Evolutionary conservation across 1,284 basidiomycete genomes (phyloP), one percentile per base, ranked within the genome.

Genomic region (Kwoniella shivajii): DNA sequence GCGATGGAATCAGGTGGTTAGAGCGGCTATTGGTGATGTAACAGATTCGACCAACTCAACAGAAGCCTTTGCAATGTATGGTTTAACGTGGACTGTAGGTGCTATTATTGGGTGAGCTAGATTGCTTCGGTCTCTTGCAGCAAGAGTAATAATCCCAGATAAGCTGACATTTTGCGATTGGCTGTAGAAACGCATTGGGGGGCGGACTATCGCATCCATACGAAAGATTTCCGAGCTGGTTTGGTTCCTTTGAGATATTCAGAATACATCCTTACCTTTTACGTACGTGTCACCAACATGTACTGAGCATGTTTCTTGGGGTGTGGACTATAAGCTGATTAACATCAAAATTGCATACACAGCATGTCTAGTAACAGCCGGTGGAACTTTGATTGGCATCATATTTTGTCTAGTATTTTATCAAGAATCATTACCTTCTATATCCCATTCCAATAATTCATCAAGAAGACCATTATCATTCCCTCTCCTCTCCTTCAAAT

Each of bases 251-350:
- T 16, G 57, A 68, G 31, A 60, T 80, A 1, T 69, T 82, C 42
- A 54, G 65, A 50, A 50, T 64, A 39, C 75, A 80, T 56, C 81
- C 81, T 0, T 82, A 79, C 56, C 64, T 81, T 34, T 67, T 82
- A 0, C 80, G 70, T 71, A 37, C 50, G 71, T 64, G 30, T 14
- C n/a, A n/a, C n/a, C 43, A 13, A 24, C 26, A 1, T n/a, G 24
- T 16, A 11, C 36, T 38, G 14, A 16, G n/a, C 24, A 6, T 24
- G 9, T 29, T 20, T 29, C 24, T 33, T 26, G n/a, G n/a, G n/a
- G n/a, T n/a, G n/a, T n/a, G n/a, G n/a, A n/a, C n/a, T n/a, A n/a
- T n/a, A n/a, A n/a, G 3, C 27, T 36, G 24, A 34, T 31, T 18
- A n/a, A 34, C 27, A 22, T 14, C 10, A 34, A 38, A 13, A 36